Base-by-base conservation (phyloP, 2,329 filamentous ascomycete genomes). In the Zymoseptoria ardabiliae region DNA sequence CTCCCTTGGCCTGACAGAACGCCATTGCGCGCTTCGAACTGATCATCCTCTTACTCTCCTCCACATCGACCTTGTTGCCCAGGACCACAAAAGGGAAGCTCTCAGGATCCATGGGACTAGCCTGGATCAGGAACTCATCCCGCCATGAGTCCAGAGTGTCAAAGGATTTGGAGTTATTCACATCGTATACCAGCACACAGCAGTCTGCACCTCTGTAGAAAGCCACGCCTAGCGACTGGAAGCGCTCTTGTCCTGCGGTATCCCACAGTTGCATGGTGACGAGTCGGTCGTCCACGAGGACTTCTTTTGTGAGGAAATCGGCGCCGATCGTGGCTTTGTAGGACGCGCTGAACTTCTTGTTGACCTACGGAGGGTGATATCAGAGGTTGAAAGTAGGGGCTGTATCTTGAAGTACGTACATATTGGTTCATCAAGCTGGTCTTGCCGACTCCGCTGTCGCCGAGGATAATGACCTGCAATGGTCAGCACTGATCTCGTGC, bases 391-490 rank as follows among this genome's bases (percentile, higher is more conserved):
- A 23, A 50, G 56, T 11, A 21, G 4, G 51, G 21, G 30, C 9
- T 17, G 19, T 56, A 55, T 61, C 30, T 56, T 11, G 51, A 23
- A 28, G 5, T 53, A 70, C 89, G 76, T 86, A 97, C 94, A 90
- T 97, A 99, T 97, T 99, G 94, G 81, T 99, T 99, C 94, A 99
- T 99, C 85, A 99, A 86, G 78, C 91, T 97, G 63, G 94, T 99
- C 84, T 99, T 99, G 76, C 94, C 94, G 64, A 99, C 94, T 79
- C 94, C 94, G 77, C 93, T 97, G 77, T 99, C 94, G 70, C 94
- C 94, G 69, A 99, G 87, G 78, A 99, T 97, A 73, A 99, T 99
- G 73, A 99, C 92, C 93, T 97, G 71, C 60, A 10, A 53, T 55
- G 35, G 60, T 68, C 50, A 64, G 63, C 56, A 57, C 35, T 45